Evolutionary conservation across 495 filamentous ascomycete species (phyloP).

Genomic region (Astrothelium macrocarpum): DNA sequence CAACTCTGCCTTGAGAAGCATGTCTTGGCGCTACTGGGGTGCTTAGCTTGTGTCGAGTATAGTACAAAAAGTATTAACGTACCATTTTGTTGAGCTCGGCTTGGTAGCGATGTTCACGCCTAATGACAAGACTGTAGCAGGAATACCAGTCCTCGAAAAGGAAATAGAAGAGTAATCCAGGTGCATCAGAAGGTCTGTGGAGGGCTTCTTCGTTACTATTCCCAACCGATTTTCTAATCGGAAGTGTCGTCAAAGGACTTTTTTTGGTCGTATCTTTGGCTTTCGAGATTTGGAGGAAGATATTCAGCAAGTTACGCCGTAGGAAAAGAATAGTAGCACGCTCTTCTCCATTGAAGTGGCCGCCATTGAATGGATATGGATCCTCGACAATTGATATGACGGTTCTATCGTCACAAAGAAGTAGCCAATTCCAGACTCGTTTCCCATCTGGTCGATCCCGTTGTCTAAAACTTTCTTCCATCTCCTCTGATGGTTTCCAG

Average conservation of each 20-base stretch:
- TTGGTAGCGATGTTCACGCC: slow-evolving; percentile 52
- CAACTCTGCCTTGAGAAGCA: slow-evolving; percentile 51
- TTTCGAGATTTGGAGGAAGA: slow-evolving; percentile 63
- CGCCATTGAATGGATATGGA: slow-evolving; percentile 40
- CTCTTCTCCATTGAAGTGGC: slow-evolving; percentile 24
- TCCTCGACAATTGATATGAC: slow-evolving; percentile 71
- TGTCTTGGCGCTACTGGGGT: slow-evolving; percentile 40
- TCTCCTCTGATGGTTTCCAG: slow-evolving; percentile 19
- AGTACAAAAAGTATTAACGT: slow-evolving; percentile 18
- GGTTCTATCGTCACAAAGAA: slow-evolving; percentile 77
- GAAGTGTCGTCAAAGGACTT: slow-evolving; percentile 25
- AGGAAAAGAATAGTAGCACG: slow-evolving; percentile 36
- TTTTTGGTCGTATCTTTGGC: slow-evolving; percentile 25
- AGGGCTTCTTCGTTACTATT: slow-evolving; percentile 30
- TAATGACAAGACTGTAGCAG: slow-evolving; percentile 53
- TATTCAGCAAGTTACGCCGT: slow-evolving; percentile 58
- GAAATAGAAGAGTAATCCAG: slow-evolving; percentile 75
- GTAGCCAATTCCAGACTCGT: slow-evolving; percentile 67
- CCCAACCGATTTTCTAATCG: slow-evolving; percentile 29
- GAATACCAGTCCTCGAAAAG: slow-evolving; percentile 81
- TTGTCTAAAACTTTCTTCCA: background rate
- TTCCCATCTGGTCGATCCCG: slow-evolving; percentile 48
- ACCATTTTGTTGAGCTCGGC: slow-evolving; percentile 49
- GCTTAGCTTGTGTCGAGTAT: background rate
- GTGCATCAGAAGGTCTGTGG: slow-evolving; percentile 41